phyloP scores from a whole-genome alignment of 441 rosid genomes.

The Manihot esculenta region DNA sequence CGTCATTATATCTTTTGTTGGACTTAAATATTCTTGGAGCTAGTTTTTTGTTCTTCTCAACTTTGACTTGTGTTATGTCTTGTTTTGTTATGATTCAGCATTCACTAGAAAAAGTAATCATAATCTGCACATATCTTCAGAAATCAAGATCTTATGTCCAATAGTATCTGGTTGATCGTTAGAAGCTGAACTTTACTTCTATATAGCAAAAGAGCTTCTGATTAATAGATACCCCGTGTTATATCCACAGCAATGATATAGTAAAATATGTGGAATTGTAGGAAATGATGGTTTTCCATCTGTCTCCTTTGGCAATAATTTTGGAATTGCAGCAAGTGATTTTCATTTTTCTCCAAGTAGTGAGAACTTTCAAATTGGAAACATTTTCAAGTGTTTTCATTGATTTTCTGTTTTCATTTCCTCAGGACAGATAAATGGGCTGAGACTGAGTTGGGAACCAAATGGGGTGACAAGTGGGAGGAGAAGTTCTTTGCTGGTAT shows the following conservation, averaged over 20 bases:
- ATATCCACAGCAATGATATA: neutral
- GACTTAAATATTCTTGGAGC: neutral
- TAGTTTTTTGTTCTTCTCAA: neutral
- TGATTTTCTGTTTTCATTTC: conserved; percentile 26
- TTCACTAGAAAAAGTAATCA: neutral
- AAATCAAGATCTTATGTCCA: neutral
- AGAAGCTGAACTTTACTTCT: neutral
- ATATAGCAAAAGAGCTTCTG: neutral
- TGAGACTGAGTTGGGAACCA: conserved; percentile 94
- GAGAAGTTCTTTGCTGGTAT: conserved; percentile 93
- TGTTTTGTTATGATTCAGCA: neutral
- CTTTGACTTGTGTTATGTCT: neutral
- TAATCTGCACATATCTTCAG: neutral
- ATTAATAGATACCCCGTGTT: conserved; percentile 4
- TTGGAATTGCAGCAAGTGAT: neutral
- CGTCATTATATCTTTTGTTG: conserved; percentile 5
- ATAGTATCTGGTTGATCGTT: neutral
- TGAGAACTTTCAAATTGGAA: neutral
- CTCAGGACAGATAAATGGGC: conserved; percentile 99
- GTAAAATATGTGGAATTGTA: neutral
- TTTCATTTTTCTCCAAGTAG: neutral
- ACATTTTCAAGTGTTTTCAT: conserved; percentile 6
- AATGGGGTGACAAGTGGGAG: conserved; percentile 99
- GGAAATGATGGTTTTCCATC: neutral
- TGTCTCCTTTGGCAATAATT: conserved; percentile 12